These are phyloP conservation scores for Penicillium sp. DNA, from an alignment of 2,329 filamentous ascomycete species.

Conservation along the genomic window DNA sequence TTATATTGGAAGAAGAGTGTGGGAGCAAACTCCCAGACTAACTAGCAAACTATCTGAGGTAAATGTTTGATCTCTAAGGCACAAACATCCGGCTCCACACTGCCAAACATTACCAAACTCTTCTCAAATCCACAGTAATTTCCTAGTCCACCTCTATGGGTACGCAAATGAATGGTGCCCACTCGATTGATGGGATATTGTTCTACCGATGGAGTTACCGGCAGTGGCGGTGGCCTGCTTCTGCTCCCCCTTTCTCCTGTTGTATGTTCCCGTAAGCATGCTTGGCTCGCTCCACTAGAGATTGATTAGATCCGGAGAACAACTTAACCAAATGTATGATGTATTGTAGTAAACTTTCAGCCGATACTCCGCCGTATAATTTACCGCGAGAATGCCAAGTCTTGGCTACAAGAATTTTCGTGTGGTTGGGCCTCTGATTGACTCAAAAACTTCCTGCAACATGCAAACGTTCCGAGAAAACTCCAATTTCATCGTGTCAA, in stretches of 20 bases:
- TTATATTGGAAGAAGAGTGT: no score
- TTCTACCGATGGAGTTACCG: background rate
- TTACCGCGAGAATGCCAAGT: background rate
- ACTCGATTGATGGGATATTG: no score
- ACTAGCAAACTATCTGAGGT: no score
- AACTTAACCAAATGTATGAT: no score
- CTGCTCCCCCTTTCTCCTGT: background rate
- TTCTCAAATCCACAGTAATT: background rate
- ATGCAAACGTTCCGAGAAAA: background rate
- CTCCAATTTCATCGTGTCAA: background rate
- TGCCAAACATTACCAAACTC: no score
- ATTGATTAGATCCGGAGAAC: no score
- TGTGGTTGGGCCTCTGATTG: background rate
- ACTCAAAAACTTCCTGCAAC: background rate
- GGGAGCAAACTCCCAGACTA: no score
- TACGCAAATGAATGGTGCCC: background rate
- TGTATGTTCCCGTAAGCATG: background rate
- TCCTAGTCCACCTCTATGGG: background rate
- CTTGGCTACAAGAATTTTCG: slow-evolving; percentile 2
- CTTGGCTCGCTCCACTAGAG: no score
- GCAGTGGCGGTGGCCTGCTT: no score
- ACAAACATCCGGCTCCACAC: no score
- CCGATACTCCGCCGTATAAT: background rate
- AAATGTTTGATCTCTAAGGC: no score
- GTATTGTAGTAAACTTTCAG: no score